Evolutionary conservation across 192 early-diverging fungal species (phyloP).

Genomic region (Coemansia guatemalensis): DNA sequence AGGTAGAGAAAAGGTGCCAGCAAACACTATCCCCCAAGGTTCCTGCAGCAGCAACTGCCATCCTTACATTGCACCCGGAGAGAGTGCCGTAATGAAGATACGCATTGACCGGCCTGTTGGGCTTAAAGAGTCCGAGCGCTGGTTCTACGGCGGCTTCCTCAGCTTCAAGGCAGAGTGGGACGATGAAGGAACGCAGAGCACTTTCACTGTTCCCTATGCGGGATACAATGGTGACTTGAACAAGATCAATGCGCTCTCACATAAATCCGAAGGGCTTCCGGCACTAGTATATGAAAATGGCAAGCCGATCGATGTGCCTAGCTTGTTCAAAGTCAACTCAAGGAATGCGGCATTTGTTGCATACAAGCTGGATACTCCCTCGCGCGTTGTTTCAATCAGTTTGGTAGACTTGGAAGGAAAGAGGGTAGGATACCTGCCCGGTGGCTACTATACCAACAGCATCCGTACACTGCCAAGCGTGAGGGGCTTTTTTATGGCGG

Average conservation of each 20-base stretch:
- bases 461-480: constrained; percentile 11
- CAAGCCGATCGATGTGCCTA: neutral
- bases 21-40: constrained; percentile 14
- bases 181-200: neutral
- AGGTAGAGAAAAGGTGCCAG: neutral
- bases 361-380: constrained; percentile 24
- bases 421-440: constrained; percentile 28
- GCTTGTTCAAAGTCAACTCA: neutral
- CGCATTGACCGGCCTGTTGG: constrained; percentile 24
- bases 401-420: constrained; percentile 13
- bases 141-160: constrained; percentile 54
- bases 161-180: constrained; percentile 31
- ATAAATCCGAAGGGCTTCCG: constrained; percentile 3
- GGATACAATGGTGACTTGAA: constrained; percentile 48
- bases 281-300: constrained; percentile 12
- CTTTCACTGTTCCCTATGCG: constrained; percentile 38
- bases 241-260: constrained; percentile 16
- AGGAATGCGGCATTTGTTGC: constrained; percentile 4
- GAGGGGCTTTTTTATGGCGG: neutral
- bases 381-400: constrained; percentile 9
- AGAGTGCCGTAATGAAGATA: constrained; percentile 4
- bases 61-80: constrained; percentile 23
- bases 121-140: constrained; percentile 31
- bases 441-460: constrained; percentile 29
- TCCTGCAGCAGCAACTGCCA: no score